Conservation (phyloP, 2,329 filamentous ascomycete species). For the Podosphaera xanthii region DNA sequence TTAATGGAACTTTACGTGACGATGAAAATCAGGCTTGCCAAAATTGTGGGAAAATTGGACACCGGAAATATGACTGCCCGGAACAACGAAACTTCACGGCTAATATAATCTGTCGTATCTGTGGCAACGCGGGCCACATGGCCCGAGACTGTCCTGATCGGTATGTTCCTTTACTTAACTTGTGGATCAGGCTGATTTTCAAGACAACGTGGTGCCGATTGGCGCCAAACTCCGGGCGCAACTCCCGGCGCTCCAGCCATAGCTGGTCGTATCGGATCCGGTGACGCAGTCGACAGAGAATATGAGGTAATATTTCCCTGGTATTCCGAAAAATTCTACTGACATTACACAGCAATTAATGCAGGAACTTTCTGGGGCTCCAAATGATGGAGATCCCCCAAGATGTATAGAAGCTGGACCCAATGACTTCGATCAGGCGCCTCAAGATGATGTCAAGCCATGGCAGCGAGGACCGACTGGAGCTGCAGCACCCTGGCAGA, state of each 20-base stretch:
- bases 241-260: conserved; percentile 21
- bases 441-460: conserved; percentile 42
- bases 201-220: conserved; percentile 60
- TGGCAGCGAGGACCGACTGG: conserved; percentile 77
- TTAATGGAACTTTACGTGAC: conserved; percentile 96
- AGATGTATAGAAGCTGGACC: conserved; percentile 75
- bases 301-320: conserved; percentile 49
- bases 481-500: conserved; percentile 57
- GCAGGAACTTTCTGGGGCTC: conserved; percentile 67
- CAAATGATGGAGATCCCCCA: conserved; percentile 34
- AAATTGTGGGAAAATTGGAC: conserved; percentile 96
- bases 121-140: conserved; percentile 96
- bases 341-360: conserved; percentile 57
- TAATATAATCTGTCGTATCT: conserved; percentile 95
- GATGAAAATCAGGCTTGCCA: conserved; percentile 99
- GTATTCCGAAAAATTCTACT: conserved; percentile 1
- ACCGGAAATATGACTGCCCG: conserved; percentile 96
- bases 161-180: conserved; percentile 5
- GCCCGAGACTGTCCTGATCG: conserved; percentile 91
- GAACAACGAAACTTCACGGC: conserved; percentile 97
- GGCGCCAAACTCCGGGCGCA: conserved; percentile 48
- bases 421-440: conserved; percentile 31
- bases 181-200: conserved; percentile 6
- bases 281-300: conserved; percentile 76
- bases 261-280: conserved; percentile 44